Base-by-base conservation (phyloP, 768 basidiomycete genomes). In the Gloeostereum incarnatum region DNA sequence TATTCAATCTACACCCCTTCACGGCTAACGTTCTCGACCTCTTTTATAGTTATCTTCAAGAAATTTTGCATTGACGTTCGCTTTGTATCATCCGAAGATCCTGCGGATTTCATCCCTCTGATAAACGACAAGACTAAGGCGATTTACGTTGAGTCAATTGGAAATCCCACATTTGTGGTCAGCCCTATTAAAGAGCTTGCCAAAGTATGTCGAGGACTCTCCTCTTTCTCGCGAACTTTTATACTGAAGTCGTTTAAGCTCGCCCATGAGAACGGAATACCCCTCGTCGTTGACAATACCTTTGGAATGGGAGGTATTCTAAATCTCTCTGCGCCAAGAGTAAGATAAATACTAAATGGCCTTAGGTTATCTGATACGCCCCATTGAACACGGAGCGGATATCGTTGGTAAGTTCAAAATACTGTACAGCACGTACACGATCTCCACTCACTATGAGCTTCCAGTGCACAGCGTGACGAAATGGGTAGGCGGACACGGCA, bases 121-220 rank as follows among this genome's bases (percentile, higher is more conserved):
- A 86, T 90, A 46, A 83, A 89, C 46, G 74, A 76, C 8, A 77
- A 78, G 24, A 90, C 87, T 6, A 87, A 81, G 50, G 84, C 76
- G 0, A 69, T 87, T 34, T 85, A 69, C 53, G 66, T 87, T 5
- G 86, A 88, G 59, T 75, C 65, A 39, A 84, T 90, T 31, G 80
- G 78, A n/a, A 89, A 89, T 52, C 84, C 86, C 0, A 79, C 78
- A 49, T 85, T 76, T 49, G 64, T 68, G 38, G 65, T 90, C 39
- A 65, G 66, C n/a, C 73, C 78, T 31, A 70, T 88, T 14, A 68
- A 80, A 2, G 78, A 71, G 21, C 60, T 90, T 25, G 76, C 84
- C 17, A 76, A 81, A 65, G 79, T 78, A 43, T 21, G 39, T 35
- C 6, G 69, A 68, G 3, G 63, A 68, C 13, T 27, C 37, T 23